phyloP scores from a whole-genome alignment of 2,329 filamentous ascomycete genomes.

The Capronia coronata region DNA sequence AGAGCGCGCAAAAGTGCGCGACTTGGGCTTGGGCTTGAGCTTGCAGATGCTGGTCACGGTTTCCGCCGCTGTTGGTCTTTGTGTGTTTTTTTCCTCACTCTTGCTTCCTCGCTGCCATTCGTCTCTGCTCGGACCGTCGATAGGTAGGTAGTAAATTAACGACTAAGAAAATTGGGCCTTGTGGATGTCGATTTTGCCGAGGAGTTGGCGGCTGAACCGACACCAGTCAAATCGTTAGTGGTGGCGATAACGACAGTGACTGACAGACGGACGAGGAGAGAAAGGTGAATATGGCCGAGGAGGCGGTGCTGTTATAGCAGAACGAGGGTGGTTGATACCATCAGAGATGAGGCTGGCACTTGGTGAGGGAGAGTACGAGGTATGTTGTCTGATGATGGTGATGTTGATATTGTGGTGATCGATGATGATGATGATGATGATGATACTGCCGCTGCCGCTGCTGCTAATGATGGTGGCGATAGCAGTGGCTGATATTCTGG shows the following conservation, averaged over 20 bases:
- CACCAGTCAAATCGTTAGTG: conserved; percentile 1
- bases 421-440: no score
- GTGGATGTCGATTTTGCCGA: conserved; percentile 5
- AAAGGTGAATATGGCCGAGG: neutral
- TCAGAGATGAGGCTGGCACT: neutral
- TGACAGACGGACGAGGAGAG: conserved; percentile 1
- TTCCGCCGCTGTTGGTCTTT: conserved; percentile 3
- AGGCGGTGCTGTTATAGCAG: neutral
- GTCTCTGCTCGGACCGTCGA: neutral
- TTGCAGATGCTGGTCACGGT: conserved; percentile 15
- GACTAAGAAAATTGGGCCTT: conserved; percentile 1
- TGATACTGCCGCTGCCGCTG: no score
- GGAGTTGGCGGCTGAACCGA: conserved; percentile 2
- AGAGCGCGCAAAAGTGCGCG: conserved; percentile 5
- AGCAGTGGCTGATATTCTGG: neutral
- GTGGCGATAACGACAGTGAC: conserved; percentile 8
- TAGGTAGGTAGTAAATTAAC: neutral
- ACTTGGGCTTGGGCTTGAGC: conserved; percentile 16
- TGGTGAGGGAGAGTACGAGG: neutral
- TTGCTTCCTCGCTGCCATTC: neutral
- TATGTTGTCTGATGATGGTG: neutral
- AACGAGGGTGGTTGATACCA: neutral
- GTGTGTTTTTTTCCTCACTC: conserved; percentile 7
- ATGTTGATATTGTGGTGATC: no score
- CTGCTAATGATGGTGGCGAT: neutral